These are phyloP conservation scores for Cutaneotrichosporon cyanovorans DNA, from an alignment of 1,284 basidiomycete genomes.

Conservation along the genomic window DNA sequence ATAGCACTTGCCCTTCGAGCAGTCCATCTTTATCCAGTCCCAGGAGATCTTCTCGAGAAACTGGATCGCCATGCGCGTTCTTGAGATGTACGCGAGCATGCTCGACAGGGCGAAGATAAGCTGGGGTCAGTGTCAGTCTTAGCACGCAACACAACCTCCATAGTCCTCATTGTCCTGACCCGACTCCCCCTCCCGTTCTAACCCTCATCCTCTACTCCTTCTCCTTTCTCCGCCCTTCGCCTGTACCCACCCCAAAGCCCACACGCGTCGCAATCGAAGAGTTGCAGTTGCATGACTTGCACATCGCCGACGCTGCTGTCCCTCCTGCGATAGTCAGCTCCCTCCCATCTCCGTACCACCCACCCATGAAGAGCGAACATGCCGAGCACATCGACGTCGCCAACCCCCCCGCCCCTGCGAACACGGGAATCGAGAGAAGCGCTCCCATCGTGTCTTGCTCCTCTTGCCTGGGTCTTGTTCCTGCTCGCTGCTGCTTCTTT, in stretches of 20 bases:
- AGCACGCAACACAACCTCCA: no score
- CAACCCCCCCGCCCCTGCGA: conserved; percentile 63
- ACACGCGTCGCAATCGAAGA: conserved; percentile 96
- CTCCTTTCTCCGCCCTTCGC: no score
- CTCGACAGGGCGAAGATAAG: conserved; percentile 94
- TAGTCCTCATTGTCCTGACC: no score
- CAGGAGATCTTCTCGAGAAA: conserved; percentile 88
- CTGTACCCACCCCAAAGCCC: conserved; percentile 71
- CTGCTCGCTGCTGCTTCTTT: no score
- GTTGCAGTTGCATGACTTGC: conserved; percentile 98
- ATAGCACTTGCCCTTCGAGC: conserved; percentile 85
- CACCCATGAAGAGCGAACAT: conserved; percentile 48
- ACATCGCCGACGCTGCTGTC: conserved; percentile 80
- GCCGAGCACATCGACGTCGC: conserved; percentile 74
- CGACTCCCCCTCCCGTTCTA: no score
- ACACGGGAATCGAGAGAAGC: conserved; percentile 76
- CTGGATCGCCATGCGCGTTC: conserved; percentile 77
- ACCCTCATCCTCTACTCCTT: no score
- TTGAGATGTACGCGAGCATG: conserved; percentile 94
- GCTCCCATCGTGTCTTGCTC: conserved; percentile 57
- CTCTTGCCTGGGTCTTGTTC: no score
- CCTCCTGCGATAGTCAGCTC: conserved; percentile 29
- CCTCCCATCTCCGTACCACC: conserved; percentile 57
- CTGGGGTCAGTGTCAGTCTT: conserved; percentile 45
- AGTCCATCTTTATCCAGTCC: conserved; percentile 98